Evolutionary conservation across 345 rosid species (phyloP), one percentile per base, ranked within the genome.

Genomic region (Ricinus communis): DNA sequence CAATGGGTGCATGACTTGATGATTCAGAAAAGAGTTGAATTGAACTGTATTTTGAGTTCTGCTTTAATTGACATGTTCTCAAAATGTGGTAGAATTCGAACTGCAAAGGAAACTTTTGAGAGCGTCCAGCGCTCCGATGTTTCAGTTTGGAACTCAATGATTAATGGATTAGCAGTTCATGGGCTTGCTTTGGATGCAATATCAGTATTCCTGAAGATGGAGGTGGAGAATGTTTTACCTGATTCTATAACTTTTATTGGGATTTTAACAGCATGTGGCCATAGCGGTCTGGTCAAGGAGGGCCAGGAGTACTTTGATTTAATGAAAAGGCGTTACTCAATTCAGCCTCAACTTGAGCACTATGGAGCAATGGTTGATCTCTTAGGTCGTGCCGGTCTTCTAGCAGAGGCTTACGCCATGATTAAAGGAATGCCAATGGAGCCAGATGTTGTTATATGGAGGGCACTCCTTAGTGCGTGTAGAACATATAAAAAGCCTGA

Each of bases 311-410:
- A 71, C 71, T 93, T 93, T 79, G 71, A 84, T 77, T 55, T 79
- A 47, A 89, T 93, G 97, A 76, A 66, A 63, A 62, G 50, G 2
- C 65, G 0, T 25, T 86, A 79, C 72, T 76, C 66, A 4, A 66
- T 90, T 81, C 76, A 79, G 74, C 96, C 93, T 0, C 77, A 87
- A 74, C 62, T 86, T 8, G 88, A 85, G 93, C 96, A 91, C 71
- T 93, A 89, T 13, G 97, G 96, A 41, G 90, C 92, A 18, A 83
- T 89, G 84, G 88, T 91, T 53, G 97, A 91, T 78, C 87, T 91
- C 54, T 74, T 89, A 57, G 86, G 91, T 40, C 84, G 96, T 76
- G 90, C 91, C 36, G 97, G 92, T 70, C 74, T 63, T 28, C 71
- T 91, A n/a, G 85, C 85, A 63, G 93, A 89, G 74, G 97, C 93